Evolutionary conservation across 768 basidiomycete species (phyloP), one percentile per base, ranked within the genome.

Genomic region (Suillus americanus): DNA sequence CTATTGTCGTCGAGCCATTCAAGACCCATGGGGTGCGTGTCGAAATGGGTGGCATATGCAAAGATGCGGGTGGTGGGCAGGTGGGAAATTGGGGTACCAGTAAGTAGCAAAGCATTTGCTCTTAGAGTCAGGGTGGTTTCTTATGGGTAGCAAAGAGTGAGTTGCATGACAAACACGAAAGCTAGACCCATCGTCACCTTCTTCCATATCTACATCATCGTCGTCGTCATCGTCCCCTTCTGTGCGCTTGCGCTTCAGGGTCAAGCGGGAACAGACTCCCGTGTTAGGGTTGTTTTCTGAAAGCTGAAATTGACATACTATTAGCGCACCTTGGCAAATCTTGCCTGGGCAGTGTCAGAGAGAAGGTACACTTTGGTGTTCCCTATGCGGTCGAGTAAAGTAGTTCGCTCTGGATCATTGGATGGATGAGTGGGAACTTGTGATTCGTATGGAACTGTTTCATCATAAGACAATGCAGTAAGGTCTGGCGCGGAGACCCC

Each of bases 1-100:
- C 90, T 92, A 28, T 80, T 88, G 77, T 95, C 93, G 73, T 93
- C 87, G 23, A 95, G 83, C 93, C 93, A 95, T 78, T 95, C 93
- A 9, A 95, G 78, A 9, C 84, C 92, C 66, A 92, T 82, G 0
- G 92, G 92, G 23, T 84, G 80, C 0, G 87, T 82, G 55, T 90
- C 89, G 70, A 91, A 92, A 68, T 94, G 89, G 2, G 87, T 89
- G 38, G 88, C 88, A 69, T 94, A 95, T 0, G 89, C 92, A 71
- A 94, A 94, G 61, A 95, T 82, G 45, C 89, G 84, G 3, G 85
- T 80, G 3, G 93, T 95, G 28, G 91, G 86, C 10, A 95, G 83
- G 69, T 88, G 84, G 5, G 88, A 81, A 64, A 95, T 91, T 0
- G 93, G 90, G 8, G 84, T 71, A 28, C 93, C 93, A 5, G 80